phyloP scores from a whole-genome alignment of 306 rosid species.

The Spatholobus suberectus region DNA sequence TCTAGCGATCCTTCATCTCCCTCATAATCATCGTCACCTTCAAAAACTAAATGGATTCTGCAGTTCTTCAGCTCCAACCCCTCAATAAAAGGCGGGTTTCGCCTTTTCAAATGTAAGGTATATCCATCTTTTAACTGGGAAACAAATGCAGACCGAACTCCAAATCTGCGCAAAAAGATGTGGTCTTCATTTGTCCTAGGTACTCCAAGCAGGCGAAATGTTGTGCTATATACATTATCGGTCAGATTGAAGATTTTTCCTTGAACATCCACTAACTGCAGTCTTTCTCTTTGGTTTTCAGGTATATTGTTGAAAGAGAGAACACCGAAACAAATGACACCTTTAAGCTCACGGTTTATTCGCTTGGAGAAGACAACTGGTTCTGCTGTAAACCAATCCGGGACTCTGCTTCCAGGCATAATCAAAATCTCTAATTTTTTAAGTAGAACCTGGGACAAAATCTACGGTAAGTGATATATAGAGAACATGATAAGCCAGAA shows the following conservation, averaged over 20 bases:
- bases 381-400: constrained; percentile 62
- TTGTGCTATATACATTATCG: constrained; percentile 38
- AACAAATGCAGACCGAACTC: constrained; percentile 33
- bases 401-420: constrained; percentile 63
- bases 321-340: constrained; percentile 51
- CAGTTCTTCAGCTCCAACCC: constrained; percentile 30
- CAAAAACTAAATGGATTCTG: constrained; percentile 32
- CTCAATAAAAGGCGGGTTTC: not conserved
- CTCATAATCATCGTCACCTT: constrained; percentile 43
- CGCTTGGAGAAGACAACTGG: constrained; percentile 43
- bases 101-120: constrained; percentile 33
- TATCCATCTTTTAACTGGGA: constrained; percentile 42
- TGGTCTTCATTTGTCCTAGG: constrained; percentile 56
- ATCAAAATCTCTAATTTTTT: constrained; percentile 49
- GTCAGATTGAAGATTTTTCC: constrained; percentile 48
- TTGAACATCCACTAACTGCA: constrained; percentile 49
- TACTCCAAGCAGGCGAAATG: constrained; percentile 43
- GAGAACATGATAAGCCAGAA: not conserved
- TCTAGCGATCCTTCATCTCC: constrained; percentile 42
- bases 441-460: constrained; percentile 48
- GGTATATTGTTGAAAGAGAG: constrained; percentile 49
- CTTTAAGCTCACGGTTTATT: constrained; percentile 43
- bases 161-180: constrained; percentile 51
- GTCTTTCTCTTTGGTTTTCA: constrained; percentile 36
- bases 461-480: not conserved